Conservation (phyloP, 345 rosid genomes). For the Balakata baccata region DNA sequence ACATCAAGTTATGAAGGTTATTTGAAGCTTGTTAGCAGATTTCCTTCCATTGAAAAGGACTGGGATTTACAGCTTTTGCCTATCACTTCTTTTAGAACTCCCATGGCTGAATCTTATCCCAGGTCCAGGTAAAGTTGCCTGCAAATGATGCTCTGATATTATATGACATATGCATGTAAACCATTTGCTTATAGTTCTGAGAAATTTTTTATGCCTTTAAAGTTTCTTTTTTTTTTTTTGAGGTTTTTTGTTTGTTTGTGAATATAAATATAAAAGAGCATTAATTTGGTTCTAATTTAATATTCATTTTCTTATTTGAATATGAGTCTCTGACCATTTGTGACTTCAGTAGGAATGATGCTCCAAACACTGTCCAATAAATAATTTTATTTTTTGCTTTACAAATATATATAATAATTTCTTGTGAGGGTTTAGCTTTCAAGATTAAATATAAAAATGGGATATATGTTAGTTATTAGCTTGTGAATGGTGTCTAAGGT, state of each 20-base stretch:
- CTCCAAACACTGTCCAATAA: neutral
- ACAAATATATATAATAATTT: neutral
- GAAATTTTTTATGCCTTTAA: neutral
- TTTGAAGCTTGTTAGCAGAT: constrained; percentile 47
- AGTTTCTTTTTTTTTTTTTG: neutral
- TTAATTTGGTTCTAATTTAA: neutral
- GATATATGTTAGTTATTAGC: neutral
- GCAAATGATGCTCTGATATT: neutral
- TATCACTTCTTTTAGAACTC: constrained; percentile 46
- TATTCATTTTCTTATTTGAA: no score
- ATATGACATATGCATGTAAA: neutral
- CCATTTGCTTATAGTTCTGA: constrained; percentile 5
- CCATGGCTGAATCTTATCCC: constrained; percentile 49
- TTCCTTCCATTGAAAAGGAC: constrained; percentile 57
- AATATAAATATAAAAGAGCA: no score
- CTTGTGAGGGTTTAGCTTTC: neutral
- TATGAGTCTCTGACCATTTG: neutral
- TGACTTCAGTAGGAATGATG: neutral
- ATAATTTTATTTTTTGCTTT: neutral
- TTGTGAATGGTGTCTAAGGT: neutral
- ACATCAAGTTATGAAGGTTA: constrained; percentile 56
- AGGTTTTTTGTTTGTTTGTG: constrained; percentile 10
- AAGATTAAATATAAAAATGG: neutral
- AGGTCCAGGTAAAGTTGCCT: constrained; percentile 57
- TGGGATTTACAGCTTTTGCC: constrained; percentile 85